A percentile compares a stretch with the other conserved stretches of the same genome.
phyloP scores from a whole-genome alignment of 805 yeast species.

The Candida sonorensis region DNA sequence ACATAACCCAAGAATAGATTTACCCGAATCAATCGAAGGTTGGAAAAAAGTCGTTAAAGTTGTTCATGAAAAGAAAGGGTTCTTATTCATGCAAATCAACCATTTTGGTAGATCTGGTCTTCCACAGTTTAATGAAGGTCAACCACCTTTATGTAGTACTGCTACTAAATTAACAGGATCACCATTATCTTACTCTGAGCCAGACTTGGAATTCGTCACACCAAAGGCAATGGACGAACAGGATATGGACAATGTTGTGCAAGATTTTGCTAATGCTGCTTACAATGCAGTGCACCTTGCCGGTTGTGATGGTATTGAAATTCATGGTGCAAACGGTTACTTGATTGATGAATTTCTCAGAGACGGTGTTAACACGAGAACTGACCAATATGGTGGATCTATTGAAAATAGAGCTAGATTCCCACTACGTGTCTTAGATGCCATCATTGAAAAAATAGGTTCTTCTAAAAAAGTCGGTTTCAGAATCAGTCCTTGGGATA shows the following conservation, averaged over 20 bases:
- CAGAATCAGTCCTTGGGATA: slow-evolving; percentile 32
- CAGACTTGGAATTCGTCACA: slow-evolving; percentile 13
- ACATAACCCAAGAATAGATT: slow-evolving; percentile 12
- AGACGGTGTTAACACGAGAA: slow-evolving; percentile 29
- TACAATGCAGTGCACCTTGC: slow-evolving; percentile 25
- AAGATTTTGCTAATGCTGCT: slow-evolving; percentile 24
- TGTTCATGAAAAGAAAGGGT: slow-evolving; percentile 37
- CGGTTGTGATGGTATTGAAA: slow-evolving; percentile 34
- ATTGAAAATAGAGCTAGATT: slow-evolving; percentile 34
- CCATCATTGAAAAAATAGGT: slow-evolving; percentile 29
- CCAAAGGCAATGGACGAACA: slow-evolving; percentile 17
- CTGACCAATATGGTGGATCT: slow-evolving; percentile 50
- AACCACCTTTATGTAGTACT: slow-evolving; percentile 9
- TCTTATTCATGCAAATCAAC: slow-evolving; percentile 37
- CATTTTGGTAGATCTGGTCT: slow-evolving; percentile 36
- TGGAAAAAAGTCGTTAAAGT: slow-evolving; percentile 37
- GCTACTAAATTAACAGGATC: slow-evolving; percentile 6
- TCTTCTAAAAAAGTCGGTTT: slow-evolving; percentile 30
- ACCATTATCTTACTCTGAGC: slow-evolving; percentile 4
- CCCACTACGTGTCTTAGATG: slow-evolving; percentile 30
- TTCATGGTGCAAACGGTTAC: slow-evolving; percentile 37
- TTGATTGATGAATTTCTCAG: slow-evolving; percentile 32
- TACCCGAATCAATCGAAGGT: slow-evolving; percentile 23
- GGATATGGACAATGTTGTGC: slow-evolving; percentile 33
- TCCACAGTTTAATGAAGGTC: slow-evolving; percentile 6